A percentile compares a stretch with the other conserved stretches of the same genome.
These are phyloP conservation scores for Aspergillus ustus DNA, from an alignment of 2,329 filamentous ascomycete genomes.

Conservation along the genomic window DNA sequence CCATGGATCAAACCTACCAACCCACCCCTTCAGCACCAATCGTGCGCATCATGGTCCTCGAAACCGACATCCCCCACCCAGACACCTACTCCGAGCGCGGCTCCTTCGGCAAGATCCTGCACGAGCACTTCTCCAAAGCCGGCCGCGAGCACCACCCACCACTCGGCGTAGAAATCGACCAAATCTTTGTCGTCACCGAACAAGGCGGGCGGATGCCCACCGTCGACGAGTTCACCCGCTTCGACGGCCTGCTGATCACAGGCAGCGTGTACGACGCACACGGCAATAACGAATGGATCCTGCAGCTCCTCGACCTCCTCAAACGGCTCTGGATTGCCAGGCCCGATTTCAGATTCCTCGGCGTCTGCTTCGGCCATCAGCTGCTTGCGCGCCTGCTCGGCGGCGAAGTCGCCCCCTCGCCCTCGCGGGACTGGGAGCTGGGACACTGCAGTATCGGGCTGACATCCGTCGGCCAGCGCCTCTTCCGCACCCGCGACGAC, in stretches of 20 bases:
- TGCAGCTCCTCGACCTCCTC: slow-evolving; percentile 50
- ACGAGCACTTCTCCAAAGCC: slow-evolving; percentile 56
- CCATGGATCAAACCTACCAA: slow-evolving; percentile 25
- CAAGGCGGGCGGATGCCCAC: slow-evolving; percentile 54
- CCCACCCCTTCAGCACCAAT: slow-evolving; percentile 21
- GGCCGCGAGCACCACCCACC: slow-evolving; percentile 59
- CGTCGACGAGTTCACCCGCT: slow-evolving; percentile 51
- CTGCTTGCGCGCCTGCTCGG: slow-evolving; percentile 52
- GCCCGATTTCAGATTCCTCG: slow-evolving; percentile 56
- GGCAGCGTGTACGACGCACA: slow-evolving; percentile 55
- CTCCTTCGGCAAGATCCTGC: slow-evolving; percentile 59
- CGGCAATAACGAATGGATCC: slow-evolving; percentile 51
- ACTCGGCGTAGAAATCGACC: slow-evolving; percentile 59
- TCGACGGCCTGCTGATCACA: slow-evolving; percentile 52
- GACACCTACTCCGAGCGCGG: slow-evolving; percentile 56
- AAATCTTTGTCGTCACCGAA: slow-evolving; percentile 59
- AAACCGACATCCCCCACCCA: slow-evolving; percentile 62
- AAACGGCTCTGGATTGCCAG: slow-evolving; percentile 55
- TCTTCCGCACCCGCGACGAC: slow-evolving; percentile 44
- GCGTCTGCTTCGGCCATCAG: slow-evolving; percentile 56
- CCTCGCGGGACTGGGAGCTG: slow-evolving; percentile 52
- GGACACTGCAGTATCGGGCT: slow-evolving; percentile 50
- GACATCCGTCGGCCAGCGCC: slow-evolving; percentile 43
- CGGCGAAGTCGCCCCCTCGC: slow-evolving; percentile 41
- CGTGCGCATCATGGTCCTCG: slow-evolving; percentile 59